These are phyloP conservation scores for Auricularia sp. DNA, from an alignment of 768 basidiomycete species.

Conservation along the genomic window DNA sequence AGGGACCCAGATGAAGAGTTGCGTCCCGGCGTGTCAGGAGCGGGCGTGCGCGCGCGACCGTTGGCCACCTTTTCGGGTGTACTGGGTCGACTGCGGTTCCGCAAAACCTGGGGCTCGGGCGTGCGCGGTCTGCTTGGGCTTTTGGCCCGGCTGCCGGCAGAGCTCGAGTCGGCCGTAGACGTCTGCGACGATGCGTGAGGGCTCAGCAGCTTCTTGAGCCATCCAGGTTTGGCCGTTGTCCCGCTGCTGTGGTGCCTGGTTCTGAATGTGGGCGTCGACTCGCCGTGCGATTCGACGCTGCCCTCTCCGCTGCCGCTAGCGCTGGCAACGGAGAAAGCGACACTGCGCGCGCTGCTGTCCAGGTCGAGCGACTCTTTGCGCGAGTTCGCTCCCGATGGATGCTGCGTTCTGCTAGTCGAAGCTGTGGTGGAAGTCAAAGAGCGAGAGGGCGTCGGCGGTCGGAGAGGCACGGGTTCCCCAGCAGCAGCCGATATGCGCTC, in stretches of 20 bases:
- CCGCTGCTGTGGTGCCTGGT: background rate
- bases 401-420: background rate
- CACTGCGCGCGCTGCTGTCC: slow-evolving; percentile 1
- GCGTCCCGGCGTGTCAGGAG: background rate
- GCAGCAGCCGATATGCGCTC: background rate
- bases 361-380: background rate
- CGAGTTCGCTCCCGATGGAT: background rate
- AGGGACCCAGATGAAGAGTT: background rate
- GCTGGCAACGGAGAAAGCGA: background rate
- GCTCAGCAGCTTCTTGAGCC: background rate
- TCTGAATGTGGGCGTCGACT: background rate
- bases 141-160: background rate
- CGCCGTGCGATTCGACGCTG: slow-evolving; percentile 2
- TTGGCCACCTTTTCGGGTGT: background rate
- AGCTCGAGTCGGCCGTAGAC: background rate
- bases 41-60: background rate
- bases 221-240: background rate
- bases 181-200: background rate
- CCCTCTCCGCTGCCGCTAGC: background rate
- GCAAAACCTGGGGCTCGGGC: no score
- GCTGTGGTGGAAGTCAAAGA: background rate
- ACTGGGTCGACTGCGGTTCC: background rate
- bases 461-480: background rate
- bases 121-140: background rate
- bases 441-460: background rate